Evolutionary conservation across 2,329 filamentous ascomycete genomes (phyloP), one percentile per base, ranked within the genome.

Genomic region (Teratosphaeria nubilosa): DNA sequence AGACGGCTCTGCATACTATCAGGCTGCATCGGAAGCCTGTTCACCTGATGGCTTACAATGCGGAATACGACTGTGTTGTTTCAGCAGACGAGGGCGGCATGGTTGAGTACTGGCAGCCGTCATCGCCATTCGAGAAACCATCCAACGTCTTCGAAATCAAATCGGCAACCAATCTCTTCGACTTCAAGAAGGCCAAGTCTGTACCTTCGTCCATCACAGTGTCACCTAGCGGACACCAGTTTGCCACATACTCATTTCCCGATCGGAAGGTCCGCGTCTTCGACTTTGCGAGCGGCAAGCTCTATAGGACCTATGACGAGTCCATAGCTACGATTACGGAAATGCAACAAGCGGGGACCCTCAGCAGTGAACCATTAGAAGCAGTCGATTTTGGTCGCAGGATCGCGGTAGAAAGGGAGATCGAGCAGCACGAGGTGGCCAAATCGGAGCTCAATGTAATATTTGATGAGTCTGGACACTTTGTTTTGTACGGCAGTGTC

Each of bases 391-490:
- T 99, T 69, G 91, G 92, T 3, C 85, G 94, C 48, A 82, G 92
- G 22, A 76, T 97, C 34, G 92, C 89, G 2, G 83, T 90, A 3
- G 94, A 99, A 74, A 84, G 87, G 51, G 92, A 96, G 58, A 78
- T 97, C 4, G 91, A 96, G 67, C 85, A 84, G 27, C 79, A 85
- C 13, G 73, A 80, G 0, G 76, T 89, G 37, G 82, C 82, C 52
- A 80, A 84, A 66, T 48, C 41, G 20, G 89, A 89, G 64, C 82
- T 87, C 63, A 97, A 95, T 69, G 84, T 97, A 62, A 85, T 91
- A 37, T 99, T 97, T 70, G 94, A 99, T 71, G 94, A 99, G 75
- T 96, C 91, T 1, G 89, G 91, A 4, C 86, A 99, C 72, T 99
- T 99, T 73, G 85, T 99, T 62, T 78, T 96, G 37, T 99, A 96